phyloP scores from a whole-genome alignment of 306 rosid genomes.

The Albizia julibrissin region DNA sequence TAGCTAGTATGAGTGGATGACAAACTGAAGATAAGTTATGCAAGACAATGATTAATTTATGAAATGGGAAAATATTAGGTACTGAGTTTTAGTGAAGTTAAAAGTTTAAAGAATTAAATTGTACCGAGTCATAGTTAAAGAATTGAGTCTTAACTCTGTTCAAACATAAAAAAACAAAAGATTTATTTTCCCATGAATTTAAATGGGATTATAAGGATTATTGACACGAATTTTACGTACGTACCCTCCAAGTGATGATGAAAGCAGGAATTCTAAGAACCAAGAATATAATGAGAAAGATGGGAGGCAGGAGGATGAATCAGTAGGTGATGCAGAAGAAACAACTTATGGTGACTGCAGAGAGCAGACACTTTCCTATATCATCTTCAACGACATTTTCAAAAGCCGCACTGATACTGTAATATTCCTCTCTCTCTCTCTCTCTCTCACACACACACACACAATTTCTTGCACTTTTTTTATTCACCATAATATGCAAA shows the following conservation, averaged over 20 bases:
- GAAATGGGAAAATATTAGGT: too few species aligned
- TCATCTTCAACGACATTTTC: constrained; percentile 60
- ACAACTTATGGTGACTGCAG: background rate
- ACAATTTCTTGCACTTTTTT: background rate
- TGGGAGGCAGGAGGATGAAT: background rate
- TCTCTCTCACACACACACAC: too few species aligned
- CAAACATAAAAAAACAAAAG: too few species aligned
- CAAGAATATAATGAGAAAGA: background rate
- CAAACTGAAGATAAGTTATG: too few species aligned
- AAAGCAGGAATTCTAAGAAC: background rate
- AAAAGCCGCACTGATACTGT: constrained; percentile 47
- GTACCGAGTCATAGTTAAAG: too few species aligned
- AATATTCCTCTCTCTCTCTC: constrained; percentile 24
- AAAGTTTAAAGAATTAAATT: too few species aligned
- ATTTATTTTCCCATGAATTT: too few species aligned
- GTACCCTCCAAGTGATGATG: background rate
- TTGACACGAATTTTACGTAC: background rate
- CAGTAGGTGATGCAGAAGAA: background rate
- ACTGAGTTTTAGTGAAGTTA: too few species aligned
- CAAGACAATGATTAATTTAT: too few species aligned
- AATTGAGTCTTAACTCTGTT: too few species aligned
- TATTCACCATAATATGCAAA: background rate
- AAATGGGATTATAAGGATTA: background rate
- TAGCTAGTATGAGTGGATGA: too few species aligned
- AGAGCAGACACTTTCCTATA: constrained; percentile 48